Conservation (phyloP, 768 basidiomycete genomes). For the Cystofilobasidium macerans region DNA sequence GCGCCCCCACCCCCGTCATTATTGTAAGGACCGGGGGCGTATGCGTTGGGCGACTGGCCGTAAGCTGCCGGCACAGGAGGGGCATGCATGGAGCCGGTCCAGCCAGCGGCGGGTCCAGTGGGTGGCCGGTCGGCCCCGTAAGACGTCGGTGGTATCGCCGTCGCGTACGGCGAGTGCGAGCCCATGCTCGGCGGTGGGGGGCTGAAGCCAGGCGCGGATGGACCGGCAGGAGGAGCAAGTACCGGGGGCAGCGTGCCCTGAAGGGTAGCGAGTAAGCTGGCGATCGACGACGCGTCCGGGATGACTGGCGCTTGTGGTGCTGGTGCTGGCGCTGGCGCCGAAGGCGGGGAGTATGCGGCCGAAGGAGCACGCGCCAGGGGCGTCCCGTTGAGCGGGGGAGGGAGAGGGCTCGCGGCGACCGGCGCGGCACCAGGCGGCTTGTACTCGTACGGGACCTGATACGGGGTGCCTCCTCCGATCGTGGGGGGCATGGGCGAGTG, state of each 20-base stretch:
- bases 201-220: background rate
- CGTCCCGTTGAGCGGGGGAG: background rate
- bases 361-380: too few species aligned
- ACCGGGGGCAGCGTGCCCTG: background rate
- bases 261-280: background rate
- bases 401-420: background rate
- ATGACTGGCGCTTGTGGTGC: background rate
- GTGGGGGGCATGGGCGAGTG: background rate
- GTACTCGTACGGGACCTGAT: background rate
- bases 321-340: background rate
- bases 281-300: background rate
- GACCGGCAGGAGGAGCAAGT: background rate
- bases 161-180: constrained; percentile 1
- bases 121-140: too few species aligned
- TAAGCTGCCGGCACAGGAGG: too few species aligned
- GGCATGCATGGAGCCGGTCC: too few species aligned
- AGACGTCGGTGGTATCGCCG: too few species aligned
- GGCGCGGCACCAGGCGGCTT: background rate
- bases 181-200: background rate
- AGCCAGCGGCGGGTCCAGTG: too few species aligned
- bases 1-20: too few species aligned
- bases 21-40: too few species aligned
- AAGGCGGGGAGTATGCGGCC: background rate
- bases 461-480: background rate
- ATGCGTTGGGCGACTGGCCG: too few species aligned